Evolutionary conservation across 2,329 filamentous ascomycete species (phyloP).

Genomic region (Ophiostoma ips): DNA sequence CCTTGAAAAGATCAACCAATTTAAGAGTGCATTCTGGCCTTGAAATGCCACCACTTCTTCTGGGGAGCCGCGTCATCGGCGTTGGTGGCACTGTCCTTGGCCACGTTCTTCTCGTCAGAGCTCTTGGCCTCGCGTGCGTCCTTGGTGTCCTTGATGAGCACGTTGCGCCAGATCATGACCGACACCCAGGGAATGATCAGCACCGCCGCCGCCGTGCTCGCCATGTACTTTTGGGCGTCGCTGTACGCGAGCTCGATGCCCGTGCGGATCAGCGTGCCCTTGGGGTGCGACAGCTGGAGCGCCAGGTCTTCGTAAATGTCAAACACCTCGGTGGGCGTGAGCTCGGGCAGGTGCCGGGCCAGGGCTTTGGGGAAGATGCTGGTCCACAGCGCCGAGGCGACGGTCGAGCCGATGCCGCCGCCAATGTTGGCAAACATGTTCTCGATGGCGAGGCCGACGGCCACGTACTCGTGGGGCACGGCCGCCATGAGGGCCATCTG

Average conservation of each 20-base stretch:
- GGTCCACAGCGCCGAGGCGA: slow-evolving; percentile 49
- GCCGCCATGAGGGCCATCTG: slow-evolving; percentile 47
- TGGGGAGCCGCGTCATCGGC: no score
- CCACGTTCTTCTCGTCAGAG: slow-evolving; percentile 11
- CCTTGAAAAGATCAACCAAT: no score
- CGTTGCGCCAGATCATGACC: slow-evolving; percentile 1
- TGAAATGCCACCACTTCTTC: neutral
- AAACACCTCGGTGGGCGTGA: slow-evolving; percentile 22
- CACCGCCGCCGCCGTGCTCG: slow-evolving; percentile 26
- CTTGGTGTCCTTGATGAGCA: slow-evolving; percentile 1
- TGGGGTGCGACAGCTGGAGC: slow-evolving; percentile 36
- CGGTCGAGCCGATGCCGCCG: slow-evolving; percentile 41
- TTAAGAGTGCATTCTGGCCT: neutral
- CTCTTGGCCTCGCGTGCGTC: slow-evolving; percentile 8
- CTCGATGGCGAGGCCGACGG: slow-evolving; percentile 6
- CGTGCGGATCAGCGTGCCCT: slow-evolving; percentile 32
- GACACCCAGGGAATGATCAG: neutral
- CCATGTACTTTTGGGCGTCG: slow-evolving; percentile 32
- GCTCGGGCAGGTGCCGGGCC: slow-evolving; percentile 32
- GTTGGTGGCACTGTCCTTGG: no score
- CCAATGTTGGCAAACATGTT: slow-evolving; percentile 40
- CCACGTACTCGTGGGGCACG: slow-evolving; percentile 30
- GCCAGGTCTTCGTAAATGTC: slow-evolving; percentile 38
- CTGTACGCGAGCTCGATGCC: slow-evolving; percentile 46
- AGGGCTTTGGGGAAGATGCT: slow-evolving; percentile 39